A percentile compares a stretch with the other conserved stretches of the same genome.
phyloP scores from a whole-genome alignment of 192 early-diverging fungal genomes.

The Coemansia sp. region DNA sequence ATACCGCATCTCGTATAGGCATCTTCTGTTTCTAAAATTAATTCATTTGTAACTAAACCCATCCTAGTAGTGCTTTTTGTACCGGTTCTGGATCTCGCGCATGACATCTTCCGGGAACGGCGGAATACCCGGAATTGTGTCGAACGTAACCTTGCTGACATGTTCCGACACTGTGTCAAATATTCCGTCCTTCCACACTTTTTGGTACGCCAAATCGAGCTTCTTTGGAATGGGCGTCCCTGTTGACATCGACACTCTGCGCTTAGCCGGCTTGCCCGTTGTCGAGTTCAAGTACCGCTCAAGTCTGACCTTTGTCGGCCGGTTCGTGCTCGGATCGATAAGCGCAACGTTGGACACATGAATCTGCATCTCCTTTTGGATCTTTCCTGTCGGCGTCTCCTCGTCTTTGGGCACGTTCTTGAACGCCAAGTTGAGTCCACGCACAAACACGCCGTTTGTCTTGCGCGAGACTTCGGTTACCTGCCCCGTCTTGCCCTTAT shows the following conservation, averaged over 20 bases:
- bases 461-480: constrained; percentile 63
- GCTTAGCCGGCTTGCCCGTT: constrained; percentile 20
- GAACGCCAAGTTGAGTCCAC: constrained; percentile 57
- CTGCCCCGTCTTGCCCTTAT: constrained; percentile 63
- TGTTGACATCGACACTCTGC: constrained; percentile 35
- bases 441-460: constrained; percentile 64
- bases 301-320: constrained; percentile 41
- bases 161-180: constrained; percentile 34
- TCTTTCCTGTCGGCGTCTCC: constrained; percentile 56
- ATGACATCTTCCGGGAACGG: constrained; percentile 52
- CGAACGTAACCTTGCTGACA: constrained; percentile 37
- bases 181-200: constrained; percentile 37
- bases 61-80: constrained; percentile 39
- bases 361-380: constrained; percentile 69
- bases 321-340: constrained; percentile 62
- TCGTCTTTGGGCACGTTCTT: constrained; percentile 63
- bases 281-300: constrained; percentile 21
- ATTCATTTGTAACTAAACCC: background rate
- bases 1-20: constrained; percentile 63
- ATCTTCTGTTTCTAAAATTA: constrained; percentile 1
- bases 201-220: constrained; percentile 42
- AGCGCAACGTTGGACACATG: constrained; percentile 68
- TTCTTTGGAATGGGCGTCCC: constrained; percentile 32
- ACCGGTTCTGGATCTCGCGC: constrained; percentile 44
- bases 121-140: constrained; percentile 27